Base-by-base conservation (phyloP, 768 basidiomycete genomes). In the Peribolospora baueri region DNA sequence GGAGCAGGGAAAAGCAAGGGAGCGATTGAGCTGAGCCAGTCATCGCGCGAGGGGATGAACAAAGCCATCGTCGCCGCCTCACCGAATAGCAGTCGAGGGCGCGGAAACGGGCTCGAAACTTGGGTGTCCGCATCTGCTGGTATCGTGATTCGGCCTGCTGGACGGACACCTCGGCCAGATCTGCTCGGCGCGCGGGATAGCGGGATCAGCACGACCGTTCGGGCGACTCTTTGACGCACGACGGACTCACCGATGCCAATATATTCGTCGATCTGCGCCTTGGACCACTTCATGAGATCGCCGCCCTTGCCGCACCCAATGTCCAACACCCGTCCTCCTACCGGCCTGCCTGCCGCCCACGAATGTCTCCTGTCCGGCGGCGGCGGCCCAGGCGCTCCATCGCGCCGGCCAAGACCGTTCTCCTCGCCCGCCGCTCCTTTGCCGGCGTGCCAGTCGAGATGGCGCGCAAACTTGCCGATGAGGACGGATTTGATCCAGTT, bases 231-330 rank as follows among this genome's bases (percentile, higher is more conserved):
- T 3, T 40, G 10, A 5, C 43, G 42, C 42, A 51, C 36, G 7
- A 25, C 61, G 67, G 50, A 67, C 74, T 54, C 55, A 86, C 90
- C 90, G 46, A 88, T 74, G 40, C 81, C 86, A 46, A 86, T 71
- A 53, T 86, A 74, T 61, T 86, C 83, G 59, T 67, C 74, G 42
- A 90, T 78, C 50, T 74, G 76, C 11, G 88, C 87, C 67, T 85
- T 86, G 50, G 74, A 71, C 93, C 93, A 98, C 68, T 98, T 98
- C 46, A 76, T 82, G 62, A 97, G 73, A 68, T 98, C 93, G 4
- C 93, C 93, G 8, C 93, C 93, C 68, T 97, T 98, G n/a, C 93
- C 93, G 64, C 91, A 95, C 5, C 91, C 93, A 68, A 98, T 77
- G 68, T 98, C 93, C 25, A 98, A 74, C 36, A 97, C 85, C 64